Base-by-base conservation (phyloP, 805 yeast species). In the Torulaspora delbrueckii region DNA sequence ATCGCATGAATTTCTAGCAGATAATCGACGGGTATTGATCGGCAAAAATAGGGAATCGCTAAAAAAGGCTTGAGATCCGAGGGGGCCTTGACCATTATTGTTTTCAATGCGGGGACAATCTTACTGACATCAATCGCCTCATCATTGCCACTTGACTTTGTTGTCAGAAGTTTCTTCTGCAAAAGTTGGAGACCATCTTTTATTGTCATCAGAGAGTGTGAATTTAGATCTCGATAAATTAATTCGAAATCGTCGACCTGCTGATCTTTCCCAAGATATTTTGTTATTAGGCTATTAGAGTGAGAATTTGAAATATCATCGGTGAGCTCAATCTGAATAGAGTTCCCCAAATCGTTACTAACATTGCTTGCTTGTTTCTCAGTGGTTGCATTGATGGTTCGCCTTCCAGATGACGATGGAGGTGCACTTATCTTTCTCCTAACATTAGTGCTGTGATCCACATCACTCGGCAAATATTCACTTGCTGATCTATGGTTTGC, bases 1-100 rank as follows among this genome's bases (percentile, higher is more conserved):
- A 68, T 58, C 0, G 72, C 63, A 23, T 60, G 58, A 6, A 63
- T 49, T 46, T 68, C 69, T 28, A 71, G 45, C 1, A 62, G 43
- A 19, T 58, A 48, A 2, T 47, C 44, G 4, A 61, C 28, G 2
- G 68, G 68, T 8, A 68, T 30, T 7, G 59, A 40, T 9, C 53
- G 55, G 34, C 56, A 60, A 50, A 69, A 69, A 2, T 27, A 27
- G 4, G 61, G 47, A 3, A 57, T 42, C 0, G 53, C 27, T 33
- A 69, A 42, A 1, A 70, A 37, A 4, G 66, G 63, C 39, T 61
- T 65, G 37, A 70, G 53, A 4, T 61, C 51, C 6, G 43, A 27
- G 3, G 72, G 65, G 42, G 56, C 54, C 18, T 56, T 50, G 0
- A 62, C 48, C 40, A 64, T 54, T 10, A 63, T 37, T 22, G 51